Conservation (phyloP, 2,329 filamentous ascomycete genomes). For the Talaromyces verruculosus region DNA sequence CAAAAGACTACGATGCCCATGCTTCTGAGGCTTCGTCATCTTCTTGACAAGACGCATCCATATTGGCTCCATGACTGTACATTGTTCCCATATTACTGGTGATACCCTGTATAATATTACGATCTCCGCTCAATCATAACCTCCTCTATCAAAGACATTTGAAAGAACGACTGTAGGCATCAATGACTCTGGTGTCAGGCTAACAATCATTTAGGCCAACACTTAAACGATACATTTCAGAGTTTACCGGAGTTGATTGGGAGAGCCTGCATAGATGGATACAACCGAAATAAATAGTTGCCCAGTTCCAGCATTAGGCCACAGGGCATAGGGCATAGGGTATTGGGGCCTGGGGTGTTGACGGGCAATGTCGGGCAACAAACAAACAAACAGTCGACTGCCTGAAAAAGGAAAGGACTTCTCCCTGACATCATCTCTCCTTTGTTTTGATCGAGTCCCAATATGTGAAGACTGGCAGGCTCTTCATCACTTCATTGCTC, state of each 20-base stretch:
- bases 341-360: not conserved
- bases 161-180: not conserved
- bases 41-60: not conserved
- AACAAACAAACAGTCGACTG: not conserved
- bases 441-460: not conserved
- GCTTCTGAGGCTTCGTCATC: not conserved
- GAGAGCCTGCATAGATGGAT: not conserved
- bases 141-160: not conserved
- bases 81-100: too few relatives aligned
- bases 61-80: not conserved
- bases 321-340: not conserved
- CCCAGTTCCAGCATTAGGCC: not conserved
- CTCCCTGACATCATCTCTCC: not conserved
- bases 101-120: not conserved
- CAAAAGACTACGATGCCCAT: conserved; percentile 8
- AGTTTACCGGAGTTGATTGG: not conserved
- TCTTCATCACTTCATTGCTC: not conserved
- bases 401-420: not conserved
- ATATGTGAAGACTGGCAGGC: not conserved
- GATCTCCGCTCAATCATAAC: not conserved
- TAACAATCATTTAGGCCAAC: not conserved
- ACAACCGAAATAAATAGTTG: not conserved
- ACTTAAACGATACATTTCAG: not conserved
- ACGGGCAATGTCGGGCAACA: conserved; percentile 1
- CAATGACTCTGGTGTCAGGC: not conserved